Evolutionary conservation across 495 filamentous ascomycete species (phyloP).

Genomic region (Acidomyces sp.): DNA sequence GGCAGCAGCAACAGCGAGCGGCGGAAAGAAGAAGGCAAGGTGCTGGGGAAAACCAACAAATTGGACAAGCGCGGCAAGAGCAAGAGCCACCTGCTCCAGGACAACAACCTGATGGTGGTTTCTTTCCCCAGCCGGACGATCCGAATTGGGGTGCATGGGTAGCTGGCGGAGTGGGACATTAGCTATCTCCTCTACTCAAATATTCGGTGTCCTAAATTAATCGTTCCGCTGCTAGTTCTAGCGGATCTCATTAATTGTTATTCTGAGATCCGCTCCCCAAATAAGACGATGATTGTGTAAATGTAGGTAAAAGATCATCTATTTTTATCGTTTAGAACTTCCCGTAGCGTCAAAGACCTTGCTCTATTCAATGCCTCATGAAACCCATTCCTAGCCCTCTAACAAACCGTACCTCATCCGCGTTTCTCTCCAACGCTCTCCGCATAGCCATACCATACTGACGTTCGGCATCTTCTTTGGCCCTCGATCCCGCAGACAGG

Average conservation of each 20-base stretch:
- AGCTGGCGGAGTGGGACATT: conserved; percentile 62
- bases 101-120: conserved; percentile 42
- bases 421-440: conserved; percentile 60
- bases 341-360: no score
- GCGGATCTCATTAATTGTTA: no score
- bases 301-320: no score
- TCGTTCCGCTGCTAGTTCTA: no score
- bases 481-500: conserved; percentile 29
- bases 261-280: no score
- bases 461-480: conserved; percentile 36
- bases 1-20: conserved; percentile 48
- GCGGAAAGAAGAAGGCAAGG: conserved; percentile 32
- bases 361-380: background rate
- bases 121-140: conserved; percentile 61
- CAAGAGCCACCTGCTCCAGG: conserved; percentile 25
- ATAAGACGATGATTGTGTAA: no score
- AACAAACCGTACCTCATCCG: conserved; percentile 69
- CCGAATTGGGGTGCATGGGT: conserved; percentile 62
- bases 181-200: no score
- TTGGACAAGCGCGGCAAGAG: conserved; percentile 17
- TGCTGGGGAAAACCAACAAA: conserved; percentile 18
- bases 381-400: conserved; percentile 47
- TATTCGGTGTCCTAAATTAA: no score
- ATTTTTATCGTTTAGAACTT: no score
- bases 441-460: conserved; percentile 60